phyloP scores from a whole-genome alignment of 225 moss, liverwort and hornwort species.

The Pseudoscleropodium purum region DNA sequence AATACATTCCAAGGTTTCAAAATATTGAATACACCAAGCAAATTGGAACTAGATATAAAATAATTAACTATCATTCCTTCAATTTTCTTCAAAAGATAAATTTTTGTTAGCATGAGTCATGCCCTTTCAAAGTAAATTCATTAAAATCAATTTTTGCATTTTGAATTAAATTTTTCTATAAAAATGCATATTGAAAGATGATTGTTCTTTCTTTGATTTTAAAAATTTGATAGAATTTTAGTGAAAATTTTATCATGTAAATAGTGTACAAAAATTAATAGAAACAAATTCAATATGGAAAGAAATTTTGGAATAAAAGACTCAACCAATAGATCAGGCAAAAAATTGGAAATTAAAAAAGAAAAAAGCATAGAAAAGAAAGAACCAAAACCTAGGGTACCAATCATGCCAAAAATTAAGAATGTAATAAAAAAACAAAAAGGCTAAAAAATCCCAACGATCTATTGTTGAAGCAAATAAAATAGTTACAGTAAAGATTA shows the following conservation, averaged over 20 bases:
- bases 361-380: background rate
- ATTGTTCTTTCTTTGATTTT: accelerated
- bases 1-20: background rate
- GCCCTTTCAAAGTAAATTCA: background rate
- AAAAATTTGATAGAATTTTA: background rate
- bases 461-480: conserved; percentile 24
- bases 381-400: conserved; percentile 1
- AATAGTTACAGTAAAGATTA: background rate
- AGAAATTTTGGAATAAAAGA: background rate
- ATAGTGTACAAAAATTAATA: background rate
- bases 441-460: background rate
- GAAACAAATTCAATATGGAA: background rate
- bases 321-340: background rate
- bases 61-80: no score
- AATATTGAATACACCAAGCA: background rate
- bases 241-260: background rate
- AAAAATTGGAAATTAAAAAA: background rate
- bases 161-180: no score
- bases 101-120: background rate
- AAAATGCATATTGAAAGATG: background rate
- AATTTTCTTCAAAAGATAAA: background rate
- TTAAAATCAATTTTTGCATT: background rate
- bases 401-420: background rate
- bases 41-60: background rate
- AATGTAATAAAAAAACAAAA: background rate